Percentiles rank a stretch among this genome's conserved stretches.
These are phyloP conservation scores for Persicaria maculosa DNA, from an alignment of 148 eudicot species.

Conservation along the genomic window DNA sequence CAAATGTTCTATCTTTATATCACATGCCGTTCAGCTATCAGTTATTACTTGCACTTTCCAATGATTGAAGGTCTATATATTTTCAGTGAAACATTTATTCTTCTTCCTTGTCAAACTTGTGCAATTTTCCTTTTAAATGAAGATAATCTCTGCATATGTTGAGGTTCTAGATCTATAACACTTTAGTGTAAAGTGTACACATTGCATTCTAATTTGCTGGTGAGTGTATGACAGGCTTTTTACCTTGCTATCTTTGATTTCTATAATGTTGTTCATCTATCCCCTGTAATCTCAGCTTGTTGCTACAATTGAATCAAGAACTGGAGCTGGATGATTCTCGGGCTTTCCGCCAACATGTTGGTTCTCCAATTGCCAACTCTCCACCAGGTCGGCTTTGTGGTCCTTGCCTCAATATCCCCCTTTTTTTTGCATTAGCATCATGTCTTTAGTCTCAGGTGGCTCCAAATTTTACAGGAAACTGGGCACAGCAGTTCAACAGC, in stretches of 20 bases:
- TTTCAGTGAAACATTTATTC: not conserved
- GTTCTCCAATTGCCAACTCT: constrained; percentile 55
- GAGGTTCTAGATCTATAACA: not conserved
- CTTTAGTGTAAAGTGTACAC: too few relatives aligned
- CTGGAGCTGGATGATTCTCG: constrained; percentile 62
- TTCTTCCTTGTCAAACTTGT: not conserved
- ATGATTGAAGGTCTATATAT: not conserved
- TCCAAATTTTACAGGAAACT: constrained; percentile 40
- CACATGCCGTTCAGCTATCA: not conserved
- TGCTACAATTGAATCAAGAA: constrained; percentile 72
- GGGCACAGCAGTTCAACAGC: constrained; percentile 54
- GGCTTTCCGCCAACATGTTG: constrained; percentile 48
- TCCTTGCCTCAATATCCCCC: not conserved
- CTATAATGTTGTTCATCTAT: not conserved
- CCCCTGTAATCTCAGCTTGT: constrained; percentile 36
- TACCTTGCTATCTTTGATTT: not conserved
- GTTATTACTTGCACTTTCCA: not conserved
- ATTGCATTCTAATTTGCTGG: not conserved
- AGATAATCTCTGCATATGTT: not conserved
- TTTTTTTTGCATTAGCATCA: not conserved
- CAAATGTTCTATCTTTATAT: not conserved
- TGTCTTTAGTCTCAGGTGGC: constrained; percentile 2
- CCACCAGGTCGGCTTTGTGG: constrained; percentile 53
- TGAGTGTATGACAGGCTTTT: not conserved
- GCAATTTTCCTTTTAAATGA: not conserved